A percentile compares a stretch with the other conserved stretches of the same genome.
phyloP scores from a whole-genome alignment of 768 basidiomycete species.

The Obba rivulosa region DNA sequence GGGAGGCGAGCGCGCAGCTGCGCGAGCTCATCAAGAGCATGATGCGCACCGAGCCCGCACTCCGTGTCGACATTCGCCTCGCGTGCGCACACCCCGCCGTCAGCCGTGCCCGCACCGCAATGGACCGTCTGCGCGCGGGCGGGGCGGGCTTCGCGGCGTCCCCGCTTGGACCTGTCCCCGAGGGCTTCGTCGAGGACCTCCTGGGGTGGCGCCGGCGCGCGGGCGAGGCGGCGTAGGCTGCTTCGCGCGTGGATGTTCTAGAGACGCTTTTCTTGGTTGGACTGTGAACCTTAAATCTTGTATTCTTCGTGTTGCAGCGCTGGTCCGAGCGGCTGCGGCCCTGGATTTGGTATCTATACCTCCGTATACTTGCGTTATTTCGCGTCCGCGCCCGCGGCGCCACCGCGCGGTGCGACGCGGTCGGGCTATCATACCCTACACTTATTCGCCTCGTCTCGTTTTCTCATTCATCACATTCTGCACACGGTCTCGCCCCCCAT shows the following conservation, averaged over 20 bases:
- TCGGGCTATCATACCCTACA: too few relatives aligned
- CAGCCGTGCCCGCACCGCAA: constrained; percentile 50
- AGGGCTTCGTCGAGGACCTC: constrained; percentile 62
- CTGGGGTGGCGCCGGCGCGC: constrained; percentile 23
- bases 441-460: too few relatives aligned
- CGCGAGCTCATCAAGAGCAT: constrained; percentile 64
- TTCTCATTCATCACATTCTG: too few relatives aligned
- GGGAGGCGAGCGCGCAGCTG: constrained; percentile 61
- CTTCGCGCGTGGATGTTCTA: background rate
- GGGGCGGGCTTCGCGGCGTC: constrained; percentile 50
- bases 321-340: background rate
- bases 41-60: constrained; percentile 67
- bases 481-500: too few relatives aligned
- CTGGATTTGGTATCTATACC: too few relatives aligned
- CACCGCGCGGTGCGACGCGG: too few relatives aligned
- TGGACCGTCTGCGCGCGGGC: constrained; percentile 46
- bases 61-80: constrained; percentile 50
- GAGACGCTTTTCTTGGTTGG: too few relatives aligned
- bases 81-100: constrained; percentile 64
- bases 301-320: too few relatives aligned
- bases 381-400: too few relatives aligned
- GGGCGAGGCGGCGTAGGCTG: constrained; percentile 5
- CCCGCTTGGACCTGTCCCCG: constrained; percentile 55
- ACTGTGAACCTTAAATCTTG: background rate
- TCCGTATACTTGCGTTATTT: too few relatives aligned